These are phyloP conservation scores for Williopsis jadinii DNA, from an alignment of 1,139 yeast species.

Conservation along the genomic window DNA sequence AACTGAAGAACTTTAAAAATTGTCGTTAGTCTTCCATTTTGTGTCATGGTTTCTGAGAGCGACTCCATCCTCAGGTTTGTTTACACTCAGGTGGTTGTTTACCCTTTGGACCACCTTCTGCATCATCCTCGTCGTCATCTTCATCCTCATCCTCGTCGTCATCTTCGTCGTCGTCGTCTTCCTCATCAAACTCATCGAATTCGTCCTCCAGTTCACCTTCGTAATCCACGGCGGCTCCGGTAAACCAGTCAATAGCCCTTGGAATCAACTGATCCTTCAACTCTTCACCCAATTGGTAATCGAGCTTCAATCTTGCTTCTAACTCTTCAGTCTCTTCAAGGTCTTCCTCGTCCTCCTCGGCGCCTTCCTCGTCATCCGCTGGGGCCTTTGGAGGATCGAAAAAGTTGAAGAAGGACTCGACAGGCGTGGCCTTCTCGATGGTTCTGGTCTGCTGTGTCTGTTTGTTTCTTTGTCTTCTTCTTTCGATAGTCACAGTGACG, in stretches of 20 bases:
- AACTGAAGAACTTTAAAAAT: no score
- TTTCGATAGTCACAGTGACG: constrained; percentile 81
- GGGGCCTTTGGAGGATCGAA: constrained; percentile 91
- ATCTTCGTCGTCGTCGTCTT: constrained; percentile 25
- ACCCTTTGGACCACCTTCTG: constrained; percentile 26
- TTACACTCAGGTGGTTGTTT: constrained; percentile 83
- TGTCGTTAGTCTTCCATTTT: no score
- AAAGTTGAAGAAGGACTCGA: constrained; percentile 91
- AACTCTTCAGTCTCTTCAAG: constrained; percentile 63
- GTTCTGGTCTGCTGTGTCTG: constrained; percentile 96
- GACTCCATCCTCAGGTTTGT: constrained; percentile 32
- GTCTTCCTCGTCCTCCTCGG: constrained; percentile 44
- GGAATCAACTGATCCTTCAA: constrained; percentile 94
- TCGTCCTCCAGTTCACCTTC: constrained; percentile 49
- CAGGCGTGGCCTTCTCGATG: constrained; percentile 87
- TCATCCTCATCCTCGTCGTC: constrained; percentile 31
- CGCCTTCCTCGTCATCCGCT: constrained; percentile 37
- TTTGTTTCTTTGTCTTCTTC: constrained; percentile 96
- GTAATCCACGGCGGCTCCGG: constrained; percentile 83
- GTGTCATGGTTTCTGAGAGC: no score
- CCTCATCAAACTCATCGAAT: constrained; percentile 25
- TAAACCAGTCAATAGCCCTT: constrained; percentile 96
- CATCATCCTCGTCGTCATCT: constrained; percentile 21
- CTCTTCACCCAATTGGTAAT: constrained; percentile 94
- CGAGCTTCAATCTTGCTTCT: constrained; percentile 82